phyloP scores from a whole-genome alignment of 2,329 filamentous ascomycete species.

The Penicillium capsulatum region DNA sequence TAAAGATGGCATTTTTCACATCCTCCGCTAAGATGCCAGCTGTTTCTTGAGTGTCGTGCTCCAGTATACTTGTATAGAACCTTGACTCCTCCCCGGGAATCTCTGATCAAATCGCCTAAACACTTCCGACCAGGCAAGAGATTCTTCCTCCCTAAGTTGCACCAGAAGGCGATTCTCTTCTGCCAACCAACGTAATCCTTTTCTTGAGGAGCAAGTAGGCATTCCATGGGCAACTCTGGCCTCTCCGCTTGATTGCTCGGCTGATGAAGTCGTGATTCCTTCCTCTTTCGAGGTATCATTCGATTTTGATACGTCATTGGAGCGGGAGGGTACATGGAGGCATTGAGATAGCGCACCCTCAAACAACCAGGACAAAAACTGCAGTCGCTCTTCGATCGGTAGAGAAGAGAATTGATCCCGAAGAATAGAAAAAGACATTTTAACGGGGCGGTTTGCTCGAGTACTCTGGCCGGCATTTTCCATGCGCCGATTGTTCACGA shows the following conservation, averaged over 20 bases:
- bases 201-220: not conserved
- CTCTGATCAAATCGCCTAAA: slow-evolving; percentile 1
- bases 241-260: slow-evolving; percentile 1
- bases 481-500: slow-evolving; percentile 6
- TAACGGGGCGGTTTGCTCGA: slow-evolving; percentile 4
- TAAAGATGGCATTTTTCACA: slow-evolving; percentile 1
- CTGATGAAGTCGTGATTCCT: slow-evolving; percentile 1
- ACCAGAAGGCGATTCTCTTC: slow-evolving; percentile 3
- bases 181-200: not conserved
- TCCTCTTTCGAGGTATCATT: slow-evolving; percentile 1
- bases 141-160: slow-evolving; percentile 2
- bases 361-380: slow-evolving; percentile 13
- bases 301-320: slow-evolving; percentile 1
- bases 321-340: not conserved
- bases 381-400: slow-evolving; percentile 6
- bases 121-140: slow-evolving; percentile 1
- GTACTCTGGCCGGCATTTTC: slow-evolving; percentile 1
- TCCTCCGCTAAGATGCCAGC: slow-evolving; percentile 1
- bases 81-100: slow-evolving; percentile 14
- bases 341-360: slow-evolving; percentile 6
- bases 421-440: slow-evolving; percentile 6
- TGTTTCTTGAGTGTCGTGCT: slow-evolving; percentile 14
- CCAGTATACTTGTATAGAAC: slow-evolving; percentile 15
- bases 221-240: not conserved
- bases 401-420: slow-evolving; percentile 7